These are phyloP conservation scores for Ascomycota sp. DNA, from an alignment of 2,329 filamentous ascomycete genomes.

Conservation along the genomic window DNA sequence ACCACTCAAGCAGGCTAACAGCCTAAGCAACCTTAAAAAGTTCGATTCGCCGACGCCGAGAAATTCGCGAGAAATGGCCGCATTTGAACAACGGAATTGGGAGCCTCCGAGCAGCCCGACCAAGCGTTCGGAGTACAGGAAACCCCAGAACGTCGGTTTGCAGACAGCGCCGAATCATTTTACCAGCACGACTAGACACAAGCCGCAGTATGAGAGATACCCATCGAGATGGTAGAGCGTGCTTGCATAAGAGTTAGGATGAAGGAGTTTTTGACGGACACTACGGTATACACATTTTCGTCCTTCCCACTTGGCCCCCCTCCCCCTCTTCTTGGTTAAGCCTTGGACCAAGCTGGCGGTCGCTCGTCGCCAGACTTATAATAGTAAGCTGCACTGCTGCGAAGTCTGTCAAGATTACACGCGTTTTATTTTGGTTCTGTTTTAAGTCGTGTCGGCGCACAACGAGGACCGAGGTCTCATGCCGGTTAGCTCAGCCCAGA, in stretches of 20 bases:
- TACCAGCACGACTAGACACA: slow-evolving; percentile 14
- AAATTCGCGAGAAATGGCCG: slow-evolving; percentile 42
- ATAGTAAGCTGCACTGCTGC: no score
- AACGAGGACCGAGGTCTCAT: no score
- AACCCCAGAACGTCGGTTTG: slow-evolving; percentile 6
- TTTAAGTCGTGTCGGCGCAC: no score
- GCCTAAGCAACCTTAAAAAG: slow-evolving; percentile 35
- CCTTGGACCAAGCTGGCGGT: no score
- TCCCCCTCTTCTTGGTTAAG: no score
- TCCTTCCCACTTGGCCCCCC: not conserved
- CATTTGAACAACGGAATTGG: slow-evolving; percentile 27
- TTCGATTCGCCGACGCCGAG: slow-evolving; percentile 24
- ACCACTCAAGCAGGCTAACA: slow-evolving; percentile 58
- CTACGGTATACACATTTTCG: not conserved
- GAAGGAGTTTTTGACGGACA: not conserved
- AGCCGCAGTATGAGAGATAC: slow-evolving; percentile 20
- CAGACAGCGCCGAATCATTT: slow-evolving; percentile 16
- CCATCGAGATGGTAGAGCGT: slow-evolving; percentile 12
- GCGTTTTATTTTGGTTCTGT: no score
- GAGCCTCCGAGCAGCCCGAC: slow-evolving; percentile 19
- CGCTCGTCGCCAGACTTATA: no score
- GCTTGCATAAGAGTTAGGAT: not conserved
- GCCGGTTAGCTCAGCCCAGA: no score
- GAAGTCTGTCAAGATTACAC: no score
- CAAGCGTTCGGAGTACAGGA: slow-evolving; percentile 14